Evolutionary conservation across 1,139 yeast genomes (phyloP).

Genomic region (Geotrichum histeridarum): DNA sequence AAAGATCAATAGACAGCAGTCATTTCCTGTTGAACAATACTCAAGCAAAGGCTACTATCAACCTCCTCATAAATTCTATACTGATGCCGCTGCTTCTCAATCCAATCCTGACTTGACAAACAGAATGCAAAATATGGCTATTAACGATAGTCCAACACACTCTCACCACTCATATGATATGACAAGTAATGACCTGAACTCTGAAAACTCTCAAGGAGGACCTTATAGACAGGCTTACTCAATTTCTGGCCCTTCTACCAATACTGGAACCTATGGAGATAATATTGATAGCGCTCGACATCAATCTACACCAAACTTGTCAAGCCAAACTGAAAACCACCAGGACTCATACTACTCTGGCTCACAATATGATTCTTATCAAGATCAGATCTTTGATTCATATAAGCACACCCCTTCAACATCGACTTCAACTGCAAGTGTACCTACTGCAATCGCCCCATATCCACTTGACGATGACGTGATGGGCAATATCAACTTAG

Average conservation of each 20-base stretch:
- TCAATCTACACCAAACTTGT: conserved; percentile 13
- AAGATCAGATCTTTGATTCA: conserved; percentile 1
- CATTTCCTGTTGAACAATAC: conserved; percentile 2
- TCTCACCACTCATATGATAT: too few relatives aligned
- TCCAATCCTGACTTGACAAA: conserved; percentile 25
- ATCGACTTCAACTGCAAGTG: conserved; percentile 11
- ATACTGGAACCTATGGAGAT: too few relatives aligned
- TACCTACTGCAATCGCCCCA: conserved; percentile 14
- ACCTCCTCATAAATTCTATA: neutral
- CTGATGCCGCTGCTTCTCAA: conserved; percentile 1
- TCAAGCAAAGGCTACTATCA: conserved; percentile 1
- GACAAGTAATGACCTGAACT: too few relatives aligned
- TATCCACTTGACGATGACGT: conserved; percentile 20
- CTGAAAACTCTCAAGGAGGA: too few relatives aligned
- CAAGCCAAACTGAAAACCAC: neutral
- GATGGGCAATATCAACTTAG: conserved; percentile 15
- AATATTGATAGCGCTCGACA: neutral
- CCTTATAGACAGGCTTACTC: too few relatives aligned
- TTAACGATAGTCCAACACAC: conserved; percentile 13
- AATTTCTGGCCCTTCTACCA: too few relatives aligned
- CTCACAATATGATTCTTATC: neutral
- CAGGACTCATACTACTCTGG: neutral
- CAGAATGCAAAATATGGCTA: conserved; percentile 21
- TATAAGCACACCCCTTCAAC: conserved; percentile 5
- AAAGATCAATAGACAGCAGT: neutral